phyloP scores from a whole-genome alignment of 805 yeast genomes.

The Candida gorgasii region DNA sequence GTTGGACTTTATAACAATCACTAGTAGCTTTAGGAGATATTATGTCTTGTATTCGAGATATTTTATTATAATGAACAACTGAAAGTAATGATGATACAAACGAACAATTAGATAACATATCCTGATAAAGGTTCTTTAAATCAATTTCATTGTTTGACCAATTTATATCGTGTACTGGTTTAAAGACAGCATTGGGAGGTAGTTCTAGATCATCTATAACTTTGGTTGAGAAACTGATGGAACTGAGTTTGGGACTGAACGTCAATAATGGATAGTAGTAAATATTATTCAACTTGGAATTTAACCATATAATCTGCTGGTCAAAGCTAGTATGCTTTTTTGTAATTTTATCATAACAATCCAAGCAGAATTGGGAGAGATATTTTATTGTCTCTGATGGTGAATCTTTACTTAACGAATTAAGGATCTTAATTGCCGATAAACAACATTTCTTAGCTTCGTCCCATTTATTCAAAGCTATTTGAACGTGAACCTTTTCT shows the following conservation, averaged over 20 bases:
- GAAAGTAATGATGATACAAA: conserved; percentile 70
- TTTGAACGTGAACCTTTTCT: conserved; percentile 18
- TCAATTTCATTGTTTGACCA: conserved; percentile 41
- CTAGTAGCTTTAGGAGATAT: conserved; percentile 26
- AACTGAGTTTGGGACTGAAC: conserved; percentile 16
- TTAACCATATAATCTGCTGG: conserved; percentile 28
- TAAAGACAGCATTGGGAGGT: conserved; percentile 17
- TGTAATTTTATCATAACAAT: conserved; percentile 20
- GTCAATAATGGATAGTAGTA: conserved; percentile 22
- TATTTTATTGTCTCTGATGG: conserved; percentile 1
- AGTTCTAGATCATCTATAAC: conserved; percentile 10
- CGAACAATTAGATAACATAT: conserved; percentile 66
- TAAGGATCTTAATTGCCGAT: conserved; percentile 26
- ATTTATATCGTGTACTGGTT: conserved; percentile 24
- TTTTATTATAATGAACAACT: conserved; percentile 29
- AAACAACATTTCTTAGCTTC: conserved; percentile 23
- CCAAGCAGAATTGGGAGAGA: conserved; percentile 23
- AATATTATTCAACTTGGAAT: conserved; percentile 20
- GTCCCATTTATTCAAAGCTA: conserved; percentile 17
- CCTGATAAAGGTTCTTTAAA: conserved; percentile 45
- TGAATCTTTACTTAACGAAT: conserved; percentile 16
- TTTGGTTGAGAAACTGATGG: not conserved
- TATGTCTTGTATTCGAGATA: conserved; percentile 21
- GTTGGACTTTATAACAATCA: conserved; percentile 36
- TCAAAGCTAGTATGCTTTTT: conserved; percentile 6